Conservation (phyloP, 768 basidiomycete species). For the Tylopilus felleus region DNA sequence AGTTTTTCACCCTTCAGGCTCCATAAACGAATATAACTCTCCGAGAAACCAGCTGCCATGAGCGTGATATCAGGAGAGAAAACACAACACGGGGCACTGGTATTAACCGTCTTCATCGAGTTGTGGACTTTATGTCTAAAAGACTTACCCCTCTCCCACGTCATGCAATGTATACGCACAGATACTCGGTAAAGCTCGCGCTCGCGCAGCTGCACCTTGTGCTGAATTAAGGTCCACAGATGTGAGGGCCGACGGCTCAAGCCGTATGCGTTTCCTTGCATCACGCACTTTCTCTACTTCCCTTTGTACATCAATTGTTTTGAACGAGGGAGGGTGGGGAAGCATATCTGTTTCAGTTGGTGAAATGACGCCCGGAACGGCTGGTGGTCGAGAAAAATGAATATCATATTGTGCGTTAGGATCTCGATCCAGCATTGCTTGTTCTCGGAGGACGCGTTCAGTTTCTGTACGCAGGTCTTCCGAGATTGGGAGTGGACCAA, state of each 20-base stretch:
- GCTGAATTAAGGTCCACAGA: conserved; percentile 56
- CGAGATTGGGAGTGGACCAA: conserved; percentile 76
- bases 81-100: conserved; percentile 76
- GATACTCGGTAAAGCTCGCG: conserved; percentile 82
- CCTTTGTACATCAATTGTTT: conserved; percentile 81
- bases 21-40: conserved; percentile 95
- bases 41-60: conserved; percentile 92
- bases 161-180: conserved; percentile 96
- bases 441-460: conserved; percentile 74
- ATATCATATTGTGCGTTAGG: conserved; percentile 64
- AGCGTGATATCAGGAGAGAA: conserved; percentile 91
- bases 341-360: conserved; percentile 71
- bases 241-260: conserved; percentile 69
- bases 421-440: conserved; percentile 72
- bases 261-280: conserved; percentile 84
- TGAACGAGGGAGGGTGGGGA: conserved; percentile 81
- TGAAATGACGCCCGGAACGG: conserved; percentile 53
- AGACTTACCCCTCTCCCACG: conserved; percentile 83
- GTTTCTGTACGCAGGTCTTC: conserved; percentile 82
- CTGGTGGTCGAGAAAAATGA: conserved; percentile 47
- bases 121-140: background rate
- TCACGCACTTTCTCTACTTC: conserved; percentile 90
- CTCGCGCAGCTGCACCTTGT: conserved; percentile 51
- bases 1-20: conserved; percentile 90
- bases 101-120: conserved; percentile 11